A percentile compares a stretch with the other conserved stretches of the same genome.
phyloP scores from a whole-genome alignment of 352 stramenopile genomes.

The Globisporangium rhizosaccharum region DNA sequence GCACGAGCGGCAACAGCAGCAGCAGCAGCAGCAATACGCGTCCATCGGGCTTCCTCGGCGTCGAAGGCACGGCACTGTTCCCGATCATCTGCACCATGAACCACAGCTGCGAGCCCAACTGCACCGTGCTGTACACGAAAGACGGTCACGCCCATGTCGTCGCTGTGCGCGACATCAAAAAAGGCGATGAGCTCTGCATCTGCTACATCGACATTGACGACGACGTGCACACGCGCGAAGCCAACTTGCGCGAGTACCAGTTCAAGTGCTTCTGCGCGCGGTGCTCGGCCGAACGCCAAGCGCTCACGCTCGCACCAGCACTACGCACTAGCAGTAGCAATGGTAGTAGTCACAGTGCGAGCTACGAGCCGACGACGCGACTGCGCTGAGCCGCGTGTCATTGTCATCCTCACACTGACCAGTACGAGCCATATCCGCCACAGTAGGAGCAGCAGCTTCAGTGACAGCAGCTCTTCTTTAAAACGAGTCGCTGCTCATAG shows the following conservation, averaged over 20 bases:
- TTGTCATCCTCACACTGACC: too few relatives aligned
- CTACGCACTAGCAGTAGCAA: too few relatives aligned
- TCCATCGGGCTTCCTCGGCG: slow-evolving; percentile 30
- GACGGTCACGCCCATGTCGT: slow-evolving; percentile 69
- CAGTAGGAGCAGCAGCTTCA: too few relatives aligned
- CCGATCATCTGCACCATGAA: slow-evolving; percentile 95
- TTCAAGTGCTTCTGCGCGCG: slow-evolving; percentile 71
- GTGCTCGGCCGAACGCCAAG: slow-evolving; percentile 40
- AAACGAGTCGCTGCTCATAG: too few relatives aligned
- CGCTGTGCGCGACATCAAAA: slow-evolving; percentile 58
- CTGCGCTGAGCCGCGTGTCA: too few relatives aligned
- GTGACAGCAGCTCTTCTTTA: not conserved
- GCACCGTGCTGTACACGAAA: slow-evolving; percentile 88
- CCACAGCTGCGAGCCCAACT: slow-evolving; percentile 94
- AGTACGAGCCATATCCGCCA: too few relatives aligned
- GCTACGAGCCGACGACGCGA: not conserved
- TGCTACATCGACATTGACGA: slow-evolving; percentile 92
- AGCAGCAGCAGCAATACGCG: slow-evolving; percentile 39
- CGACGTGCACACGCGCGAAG: slow-evolving; percentile 60
- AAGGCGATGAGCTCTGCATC: slow-evolving; percentile 92
- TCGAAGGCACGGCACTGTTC: slow-evolving; percentile 94
- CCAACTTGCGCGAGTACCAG: slow-evolving; percentile 69
- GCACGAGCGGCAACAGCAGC: too few relatives aligned
- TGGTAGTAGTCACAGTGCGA: too few relatives aligned
- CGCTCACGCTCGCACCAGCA: slow-evolving; percentile 14